Evolutionary conservation across 306 rosid genomes (phyloP).

Genomic region (Fragaria nilgerrensis): DNA sequence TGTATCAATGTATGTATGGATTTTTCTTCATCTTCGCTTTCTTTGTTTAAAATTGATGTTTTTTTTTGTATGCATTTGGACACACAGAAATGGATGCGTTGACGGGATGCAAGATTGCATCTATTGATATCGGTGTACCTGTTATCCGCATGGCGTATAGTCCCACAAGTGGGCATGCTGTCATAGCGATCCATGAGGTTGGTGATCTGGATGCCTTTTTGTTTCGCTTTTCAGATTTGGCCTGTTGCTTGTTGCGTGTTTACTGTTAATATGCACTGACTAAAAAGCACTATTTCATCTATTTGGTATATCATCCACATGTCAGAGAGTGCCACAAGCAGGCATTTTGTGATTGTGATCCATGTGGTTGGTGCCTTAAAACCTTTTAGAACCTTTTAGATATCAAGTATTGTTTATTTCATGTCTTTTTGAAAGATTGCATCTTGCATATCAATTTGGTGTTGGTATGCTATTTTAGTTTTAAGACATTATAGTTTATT

Average conservation of each 20-base stretch:
- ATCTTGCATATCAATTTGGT: not conserved
- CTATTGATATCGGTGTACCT: constrained; percentile 89
- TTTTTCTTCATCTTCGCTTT: not conserved
- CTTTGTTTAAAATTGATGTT: not conserved
- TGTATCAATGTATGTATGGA: not conserved
- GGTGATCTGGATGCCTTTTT: constrained; percentile 22
- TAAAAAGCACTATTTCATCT: constrained; percentile 32
- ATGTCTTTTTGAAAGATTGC: not conserved
- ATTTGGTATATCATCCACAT: constrained; percentile 80
- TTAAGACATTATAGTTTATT: not conserved
- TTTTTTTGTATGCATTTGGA: constrained; percentile 15
- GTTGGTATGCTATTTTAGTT: not conserved
- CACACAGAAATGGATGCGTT: constrained; percentile 81
- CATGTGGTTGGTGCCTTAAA: constrained; percentile 59
- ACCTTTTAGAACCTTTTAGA: constrained; percentile 16
- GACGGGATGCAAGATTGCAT: constrained; percentile 89
- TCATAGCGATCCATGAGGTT: constrained; percentile 89
- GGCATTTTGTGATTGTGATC: constrained; percentile 77
- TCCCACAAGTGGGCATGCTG: constrained; percentile 86
- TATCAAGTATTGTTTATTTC: not conserved
- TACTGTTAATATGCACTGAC: not conserved
- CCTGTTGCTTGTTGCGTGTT: not conserved
- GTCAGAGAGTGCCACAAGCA: constrained; percentile 79
- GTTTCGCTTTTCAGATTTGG: constrained; percentile 17
- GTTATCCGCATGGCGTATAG: constrained; percentile 92